phyloP scores from a whole-genome alignment of 768 basidiomycete genomes.

The Rhizopogon vulgaris region DNA sequence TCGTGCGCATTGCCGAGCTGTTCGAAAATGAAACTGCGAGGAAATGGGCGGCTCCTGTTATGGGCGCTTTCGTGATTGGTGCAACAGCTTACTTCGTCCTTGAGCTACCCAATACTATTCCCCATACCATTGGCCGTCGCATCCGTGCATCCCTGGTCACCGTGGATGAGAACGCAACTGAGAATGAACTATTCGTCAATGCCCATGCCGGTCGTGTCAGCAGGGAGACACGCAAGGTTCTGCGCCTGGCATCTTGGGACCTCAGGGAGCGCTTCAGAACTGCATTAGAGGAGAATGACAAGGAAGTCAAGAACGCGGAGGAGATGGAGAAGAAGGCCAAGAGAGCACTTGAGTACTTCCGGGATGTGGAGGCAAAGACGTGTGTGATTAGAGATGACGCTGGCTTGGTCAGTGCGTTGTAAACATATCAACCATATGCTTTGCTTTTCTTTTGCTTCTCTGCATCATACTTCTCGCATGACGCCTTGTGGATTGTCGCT shows the following conservation, averaged over 20 bases:
- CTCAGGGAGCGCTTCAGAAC: constrained; percentile 72
- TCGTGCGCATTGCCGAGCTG: constrained; percentile 70
- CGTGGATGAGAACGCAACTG: constrained; percentile 38
- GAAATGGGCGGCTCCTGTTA: constrained; percentile 82
- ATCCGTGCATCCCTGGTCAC: constrained; percentile 59
- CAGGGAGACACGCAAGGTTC: constrained; percentile 88
- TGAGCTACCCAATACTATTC: constrained; percentile 85
- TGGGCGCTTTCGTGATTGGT: constrained; percentile 73
- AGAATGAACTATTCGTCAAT: constrained; percentile 56
- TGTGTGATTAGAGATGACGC: constrained; percentile 27
- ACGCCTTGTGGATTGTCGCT: neutral
- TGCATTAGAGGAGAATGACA: constrained; percentile 73
- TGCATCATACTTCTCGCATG: neutral
- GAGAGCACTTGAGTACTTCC: constrained; percentile 72
- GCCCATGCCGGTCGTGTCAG: constrained; percentile 65
- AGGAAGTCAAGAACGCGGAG: constrained; percentile 74
- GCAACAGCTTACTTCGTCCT: constrained; percentile 74
- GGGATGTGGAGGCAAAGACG: constrained; percentile 41
- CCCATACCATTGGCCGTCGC: constrained; percentile 82
- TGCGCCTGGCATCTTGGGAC: constrained; percentile 89
- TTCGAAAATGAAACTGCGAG: constrained; percentile 75
- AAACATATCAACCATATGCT: neutral
- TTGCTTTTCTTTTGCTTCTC: neutral
- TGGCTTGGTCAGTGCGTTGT: constrained; percentile 12
- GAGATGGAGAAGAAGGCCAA: constrained; percentile 64